phyloP scores from a whole-genome alignment of 176 grass and related monocot species.

The Urochloa ruziziensis region DNA sequence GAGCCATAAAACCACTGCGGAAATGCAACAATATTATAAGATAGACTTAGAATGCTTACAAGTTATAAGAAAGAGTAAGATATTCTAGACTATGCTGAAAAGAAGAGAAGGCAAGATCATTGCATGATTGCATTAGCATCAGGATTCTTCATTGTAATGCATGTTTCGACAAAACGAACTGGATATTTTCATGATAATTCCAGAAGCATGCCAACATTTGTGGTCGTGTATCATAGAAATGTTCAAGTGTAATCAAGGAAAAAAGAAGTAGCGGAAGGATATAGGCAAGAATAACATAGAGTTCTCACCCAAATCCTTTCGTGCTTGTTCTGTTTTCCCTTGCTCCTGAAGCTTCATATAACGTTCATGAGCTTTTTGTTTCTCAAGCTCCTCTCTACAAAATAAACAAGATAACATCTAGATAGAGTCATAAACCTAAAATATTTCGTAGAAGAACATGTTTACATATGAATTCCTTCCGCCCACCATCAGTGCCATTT shows the following conservation, averaged over 20 bases:
- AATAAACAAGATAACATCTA: neutral
- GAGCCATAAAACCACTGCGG: neutral
- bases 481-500: neutral
- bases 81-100: neutral
- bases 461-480: neutral
- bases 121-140: neutral
- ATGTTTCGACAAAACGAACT: neutral
- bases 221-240: neutral
- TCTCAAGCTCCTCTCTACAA: constrained; percentile 92
- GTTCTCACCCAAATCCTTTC: constrained; percentile 91
- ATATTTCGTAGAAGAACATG: neutral
- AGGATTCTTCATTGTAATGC: neutral
- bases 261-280: neutral
- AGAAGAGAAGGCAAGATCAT: neutral
- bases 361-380: constrained; percentile 91
- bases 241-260: neutral
- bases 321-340: constrained; percentile 93
- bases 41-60: neutral
- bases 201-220: neutral
- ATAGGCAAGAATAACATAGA: neutral
- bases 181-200: neutral
- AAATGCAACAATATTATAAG: neutral
- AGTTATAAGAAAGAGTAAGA: neutral
- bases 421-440: neutral
- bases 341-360: constrained; percentile 99